phyloP scores from a whole-genome alignment of 768 basidiomycete species.

The Pleurotus pulmonarius region DNA sequence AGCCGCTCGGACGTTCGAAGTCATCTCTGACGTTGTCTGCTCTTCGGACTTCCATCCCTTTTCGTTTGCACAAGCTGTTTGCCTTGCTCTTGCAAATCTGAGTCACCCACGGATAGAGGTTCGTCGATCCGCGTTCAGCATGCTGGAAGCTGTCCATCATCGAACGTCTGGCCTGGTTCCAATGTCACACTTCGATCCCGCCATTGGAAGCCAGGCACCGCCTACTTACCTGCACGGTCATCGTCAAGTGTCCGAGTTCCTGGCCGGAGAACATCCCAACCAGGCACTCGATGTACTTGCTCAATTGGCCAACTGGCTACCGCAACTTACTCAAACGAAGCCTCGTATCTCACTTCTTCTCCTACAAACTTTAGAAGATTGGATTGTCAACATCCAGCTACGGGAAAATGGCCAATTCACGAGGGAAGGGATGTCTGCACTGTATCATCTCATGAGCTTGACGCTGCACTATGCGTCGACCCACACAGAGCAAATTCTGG shows the following conservation, averaged over 20 bases:
- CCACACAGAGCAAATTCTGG: constrained; percentile 76
- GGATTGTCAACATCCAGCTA: constrained; percentile 76
- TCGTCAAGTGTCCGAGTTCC: constrained; percentile 68
- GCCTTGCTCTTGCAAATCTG: constrained; percentile 81
- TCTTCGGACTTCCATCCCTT: constrained; percentile 52
- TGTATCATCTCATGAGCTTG: constrained; percentile 82
- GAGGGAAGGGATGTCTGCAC: constrained; percentile 55
- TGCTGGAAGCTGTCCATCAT: constrained; percentile 70
- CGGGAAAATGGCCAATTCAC: constrained; percentile 56
- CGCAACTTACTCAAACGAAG: constrained; percentile 39
- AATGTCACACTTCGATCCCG: constrained; percentile 71
- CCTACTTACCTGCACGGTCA: constrained; percentile 82
- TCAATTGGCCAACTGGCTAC: constrained; percentile 72
- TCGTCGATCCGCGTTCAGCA: constrained; percentile 73
- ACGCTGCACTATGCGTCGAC: constrained; percentile 70
- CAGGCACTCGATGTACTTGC: constrained; percentile 62
- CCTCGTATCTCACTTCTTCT: constrained; percentile 45
- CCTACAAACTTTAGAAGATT: constrained; percentile 77
- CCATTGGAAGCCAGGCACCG: constrained; percentile 66
- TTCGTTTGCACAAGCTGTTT: constrained; percentile 70
- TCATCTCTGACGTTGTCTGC: constrained; percentile 67
- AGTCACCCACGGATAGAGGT: constrained; percentile 63
- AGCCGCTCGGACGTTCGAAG: constrained; percentile 71
- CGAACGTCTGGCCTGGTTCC: constrained; percentile 63
- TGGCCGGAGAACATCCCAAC: constrained; percentile 73